Evolutionary conservation across 331 rosid genomes (phyloP).

Genomic region (Arachis monticola): DNA sequence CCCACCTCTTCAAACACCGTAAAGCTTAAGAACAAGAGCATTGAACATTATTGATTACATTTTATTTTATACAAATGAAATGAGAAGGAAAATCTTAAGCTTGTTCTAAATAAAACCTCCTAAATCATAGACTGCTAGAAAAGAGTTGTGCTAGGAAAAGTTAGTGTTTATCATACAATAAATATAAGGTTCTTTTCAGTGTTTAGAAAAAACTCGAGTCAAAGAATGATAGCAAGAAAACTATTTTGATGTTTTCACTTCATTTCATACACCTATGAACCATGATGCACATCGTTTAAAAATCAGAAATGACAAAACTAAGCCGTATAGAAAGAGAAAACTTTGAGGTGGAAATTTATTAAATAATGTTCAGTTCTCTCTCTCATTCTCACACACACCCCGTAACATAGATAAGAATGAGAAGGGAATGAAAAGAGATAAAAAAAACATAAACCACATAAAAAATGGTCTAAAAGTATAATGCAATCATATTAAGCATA

Average conservation of each 20-base stretch:
- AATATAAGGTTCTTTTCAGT: neutral
- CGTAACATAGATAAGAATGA: too few relatives aligned
- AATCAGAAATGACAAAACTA: too few relatives aligned
- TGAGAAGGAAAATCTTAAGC: constrained; percentile 12
- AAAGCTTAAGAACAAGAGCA: constrained; percentile 56
- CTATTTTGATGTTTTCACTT: neutral
- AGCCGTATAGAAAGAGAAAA: too few relatives aligned
- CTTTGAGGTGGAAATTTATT: too few relatives aligned
- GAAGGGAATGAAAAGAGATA: too few relatives aligned
- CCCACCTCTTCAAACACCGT: constrained; percentile 93
- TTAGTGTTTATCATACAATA: constrained; percentile 5
- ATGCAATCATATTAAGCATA: too few relatives aligned
- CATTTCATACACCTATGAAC: too few relatives aligned
- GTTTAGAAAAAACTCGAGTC: neutral
- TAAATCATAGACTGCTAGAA: neutral
- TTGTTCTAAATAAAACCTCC: neutral
- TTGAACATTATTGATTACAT: neutral
- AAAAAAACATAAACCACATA: too few relatives aligned
- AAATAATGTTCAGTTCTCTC: too few relatives aligned
- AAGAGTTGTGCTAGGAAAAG: neutral
- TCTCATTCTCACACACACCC: too few relatives aligned
- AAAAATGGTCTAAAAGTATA: too few relatives aligned
- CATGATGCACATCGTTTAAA: too few relatives aligned
- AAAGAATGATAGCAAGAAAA: constrained; percentile 1
- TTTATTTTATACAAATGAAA: neutral